Evolutionary conservation across 768 basidiomycete genomes (phyloP), one percentile per base, ranked within the genome.

Genomic region (Mycena kentingensis): DNA sequence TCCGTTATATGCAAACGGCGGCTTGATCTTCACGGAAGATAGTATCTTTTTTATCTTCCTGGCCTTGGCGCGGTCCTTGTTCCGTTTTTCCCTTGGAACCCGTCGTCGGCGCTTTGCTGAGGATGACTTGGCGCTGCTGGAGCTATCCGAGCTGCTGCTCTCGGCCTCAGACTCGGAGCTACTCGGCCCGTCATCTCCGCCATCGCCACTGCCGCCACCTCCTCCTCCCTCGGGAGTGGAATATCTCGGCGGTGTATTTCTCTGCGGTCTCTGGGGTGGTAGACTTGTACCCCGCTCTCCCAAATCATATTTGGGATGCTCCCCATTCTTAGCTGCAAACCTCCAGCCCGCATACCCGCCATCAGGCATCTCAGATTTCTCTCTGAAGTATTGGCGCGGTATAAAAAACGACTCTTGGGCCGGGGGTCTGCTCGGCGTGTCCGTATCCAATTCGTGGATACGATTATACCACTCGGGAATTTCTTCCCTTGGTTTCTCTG

Each of bases 1-100:
- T 1, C 63, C 63, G 34, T 62, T 52, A 49, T 52, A 64, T 1
- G 49, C 39, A n/a, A 58, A 57, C 3, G 61, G 61, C 2, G 44
- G 1, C 27, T 55, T 54, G 21, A 63, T 28, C 34, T 63, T 59
- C 0, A 63, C 27, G 8, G 37, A 39, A 8, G 37, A 39, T 19
- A 39, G 37, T 22, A 39, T 19, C 19, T 39, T 39, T 19, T 39
- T 39, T 10, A 39, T 39, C 19, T 22, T 39, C 21, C 37, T 39
- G 21, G 8, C 19, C 18, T 19, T 10, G 10, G 10, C 37, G 13
- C 11, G 8, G 10, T 39, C 37, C 11, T 19, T 8, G 13, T 22
- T 10, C 13, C 37, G 37, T 19, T 22, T 10, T 19, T 39, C 21
- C 10, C 21, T 10, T 19, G 37, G 37, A 8, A 39, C 37, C 10